A percentile compares a stretch with the other conserved stretches of the same genome.
Evolutionary conservation across 441 rosid species (phyloP).

Genomic region (Caryocar brasiliense): DNA sequence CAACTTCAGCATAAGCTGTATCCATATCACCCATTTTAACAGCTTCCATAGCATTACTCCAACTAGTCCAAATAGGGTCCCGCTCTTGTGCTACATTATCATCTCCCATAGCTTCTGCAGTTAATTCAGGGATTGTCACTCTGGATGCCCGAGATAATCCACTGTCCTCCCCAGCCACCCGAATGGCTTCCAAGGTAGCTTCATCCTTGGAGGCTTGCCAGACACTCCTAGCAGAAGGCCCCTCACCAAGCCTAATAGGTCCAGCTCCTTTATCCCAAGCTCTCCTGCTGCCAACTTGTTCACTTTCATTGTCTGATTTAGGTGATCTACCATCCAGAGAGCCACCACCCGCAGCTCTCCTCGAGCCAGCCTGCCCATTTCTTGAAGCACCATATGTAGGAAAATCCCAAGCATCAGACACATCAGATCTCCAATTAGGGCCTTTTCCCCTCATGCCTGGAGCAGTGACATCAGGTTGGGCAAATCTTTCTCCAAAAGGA

Average conservation of each 20-base stretch:
- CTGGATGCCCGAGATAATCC: conserved; percentile 50
- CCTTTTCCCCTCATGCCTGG: conserved; percentile 61
- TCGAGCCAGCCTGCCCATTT: conserved; percentile 54
- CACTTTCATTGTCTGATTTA: conserved; percentile 65
- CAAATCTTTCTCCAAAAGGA: conserved; percentile 63
- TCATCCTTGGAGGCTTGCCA: conserved; percentile 99
- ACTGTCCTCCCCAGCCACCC: conserved; percentile 86
- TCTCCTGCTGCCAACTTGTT: conserved; percentile 67
- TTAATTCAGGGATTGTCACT: conserved; percentile 62
- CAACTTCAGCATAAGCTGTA: conserved; percentile 78
- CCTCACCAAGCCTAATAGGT: conserved; percentile 79
- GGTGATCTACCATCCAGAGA: conserved; percentile 48
- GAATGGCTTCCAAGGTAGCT: conserved; percentile 96
- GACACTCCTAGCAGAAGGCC: conserved; percentile 97
- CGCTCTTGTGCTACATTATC: conserved; percentile 60
- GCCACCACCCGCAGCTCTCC: conserved; percentile 51
- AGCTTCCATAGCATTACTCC: conserved; percentile 94
- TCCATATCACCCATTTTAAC: conserved; percentile 79
- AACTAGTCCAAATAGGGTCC: conserved; percentile 76
- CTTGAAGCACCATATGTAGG: conserved; percentile 57
- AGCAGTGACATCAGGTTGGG: conserved; percentile 57
- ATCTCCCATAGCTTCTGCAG: conserved; percentile 78
- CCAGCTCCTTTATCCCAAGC: conserved; percentile 74
- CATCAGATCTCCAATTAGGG: conserved; percentile 67
- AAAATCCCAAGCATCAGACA: conserved; percentile 67